phyloP scores from a whole-genome alignment of 2,329 filamentous ascomycete genomes.

The Sclerotinia subarctica region DNA sequence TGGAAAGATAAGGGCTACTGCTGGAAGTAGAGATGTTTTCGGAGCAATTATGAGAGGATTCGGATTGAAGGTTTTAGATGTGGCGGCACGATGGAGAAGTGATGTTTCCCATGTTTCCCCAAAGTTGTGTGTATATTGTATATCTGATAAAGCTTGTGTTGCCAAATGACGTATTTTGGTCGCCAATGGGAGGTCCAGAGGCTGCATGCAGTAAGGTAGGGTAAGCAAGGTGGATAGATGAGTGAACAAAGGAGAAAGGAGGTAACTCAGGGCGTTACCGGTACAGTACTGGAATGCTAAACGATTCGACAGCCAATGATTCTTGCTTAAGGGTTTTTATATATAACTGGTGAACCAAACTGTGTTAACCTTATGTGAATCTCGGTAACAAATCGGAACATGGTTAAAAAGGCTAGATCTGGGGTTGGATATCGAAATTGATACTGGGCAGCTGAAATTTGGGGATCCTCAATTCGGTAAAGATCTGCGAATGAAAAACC shows the following conservation, averaged over 20 bases:
- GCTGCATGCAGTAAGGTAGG: slow-evolving; percentile 9
- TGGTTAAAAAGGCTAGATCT: neutral
- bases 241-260: neutral
- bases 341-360: no score
- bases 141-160: neutral
- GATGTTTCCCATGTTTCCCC: neutral
- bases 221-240: neutral
- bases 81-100: neutral
- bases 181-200: neutral
- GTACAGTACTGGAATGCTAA: neutral
- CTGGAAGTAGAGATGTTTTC: neutral
- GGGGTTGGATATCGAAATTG: neutral
- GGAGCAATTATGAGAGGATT: neutral
- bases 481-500: slow-evolving; percentile 2
- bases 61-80: slow-evolving; percentile 2
- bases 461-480: neutral
- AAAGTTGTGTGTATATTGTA: neutral
- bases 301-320: neutral
- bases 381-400: neutral
- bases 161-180: slow-evolving; percentile 8
- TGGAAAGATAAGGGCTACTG: neutral
- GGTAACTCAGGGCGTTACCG: neutral
- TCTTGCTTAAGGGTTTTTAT: neutral
- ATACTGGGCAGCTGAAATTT: slow-evolving; percentile 4
- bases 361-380: neutral